phyloP scores from a whole-genome alignment of 2,329 filamentous ascomycete species.

The Calonectria henricotiae region DNA sequence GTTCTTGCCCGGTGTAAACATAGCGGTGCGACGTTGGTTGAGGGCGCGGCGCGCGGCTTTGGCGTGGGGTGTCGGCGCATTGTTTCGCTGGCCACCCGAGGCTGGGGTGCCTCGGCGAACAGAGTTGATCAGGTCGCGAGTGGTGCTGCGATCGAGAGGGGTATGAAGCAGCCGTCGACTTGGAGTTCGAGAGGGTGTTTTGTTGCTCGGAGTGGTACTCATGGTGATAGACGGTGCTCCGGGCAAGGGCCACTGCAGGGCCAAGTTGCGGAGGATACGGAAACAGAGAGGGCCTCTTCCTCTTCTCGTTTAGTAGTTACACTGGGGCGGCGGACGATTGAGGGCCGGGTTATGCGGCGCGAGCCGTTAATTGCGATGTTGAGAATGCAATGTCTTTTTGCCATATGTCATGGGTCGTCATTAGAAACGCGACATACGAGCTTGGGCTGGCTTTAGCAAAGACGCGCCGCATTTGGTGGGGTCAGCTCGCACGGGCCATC shows the following conservation, averaged over 20 bases:
- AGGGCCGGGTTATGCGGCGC: constrained; percentile 3
- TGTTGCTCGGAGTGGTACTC: constrained; percentile 36
- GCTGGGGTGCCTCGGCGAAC: constrained; percentile 63
- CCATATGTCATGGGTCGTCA: constrained; percentile 28
- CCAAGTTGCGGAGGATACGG: neutral
- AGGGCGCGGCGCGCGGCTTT: constrained; percentile 74
- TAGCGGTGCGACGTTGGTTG: constrained; percentile 72
- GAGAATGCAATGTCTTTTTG: constrained; percentile 13
- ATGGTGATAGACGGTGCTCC: constrained; percentile 22
- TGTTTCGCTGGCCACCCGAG: constrained; percentile 62
- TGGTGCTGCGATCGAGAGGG: constrained; percentile 59
- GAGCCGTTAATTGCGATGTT: constrained; percentile 13
- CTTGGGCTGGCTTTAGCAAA: constrained; percentile 21
- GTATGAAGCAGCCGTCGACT: constrained; percentile 60
- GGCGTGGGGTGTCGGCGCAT: constrained; percentile 73
- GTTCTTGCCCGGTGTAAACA: constrained; percentile 74
- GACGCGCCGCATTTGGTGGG: constrained; percentile 36
- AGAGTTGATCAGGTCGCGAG: constrained; percentile 60
- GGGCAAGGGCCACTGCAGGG: neutral
- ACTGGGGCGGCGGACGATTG: neutral
- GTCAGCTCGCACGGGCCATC: constrained; percentile 31
- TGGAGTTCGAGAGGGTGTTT: constrained; percentile 52
- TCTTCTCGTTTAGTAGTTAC: neutral
- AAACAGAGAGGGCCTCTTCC: neutral
- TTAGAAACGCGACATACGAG: constrained; percentile 35